Evolutionary conservation across 2,329 filamentous ascomycete species (phyloP), one percentile per base, ranked within the genome.

Genomic region (Aspergillus ustus): DNA sequence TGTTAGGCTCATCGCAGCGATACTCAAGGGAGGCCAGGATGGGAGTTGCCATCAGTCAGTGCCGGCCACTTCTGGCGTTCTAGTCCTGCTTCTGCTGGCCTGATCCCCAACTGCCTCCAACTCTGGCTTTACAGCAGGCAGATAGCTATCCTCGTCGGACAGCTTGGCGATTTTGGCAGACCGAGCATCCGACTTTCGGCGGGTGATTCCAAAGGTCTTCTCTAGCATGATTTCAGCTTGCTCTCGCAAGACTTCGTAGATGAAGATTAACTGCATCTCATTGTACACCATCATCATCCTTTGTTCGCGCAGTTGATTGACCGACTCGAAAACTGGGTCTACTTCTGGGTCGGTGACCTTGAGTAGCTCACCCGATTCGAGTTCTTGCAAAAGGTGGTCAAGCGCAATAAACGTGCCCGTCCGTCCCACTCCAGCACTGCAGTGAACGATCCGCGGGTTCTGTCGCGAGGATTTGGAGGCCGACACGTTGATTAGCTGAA

Each of bases 281-380:
- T 91, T 89, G 78, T 98, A 95, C 5, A 99, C 95, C 95, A 99
- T 99, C 78, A 89, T 91, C 81, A 92, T 91, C 19, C 95, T 86
- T 81, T 99, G 95, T 75, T 94, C 87, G 49, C 95, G 86, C 59
- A 99, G 83, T 63, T 81, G 79, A 69, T 96, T 90, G 57, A 99
- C 93, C 0, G 91, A 90, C 19, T 90, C 84, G 67, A 88, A 91
- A 45, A 99, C 84, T 2, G 90, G 85, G 70, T 97, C 93, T 28
- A 77, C 72, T 51, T 82, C 78, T 11, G 82, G 78, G 9, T 80
- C 77, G 8, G 78, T 69, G 37, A 70, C 67, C 53, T 80, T 73
- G 64, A 85, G 81, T 53, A 96, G 78, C 22, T 88, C 84, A 53
- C 93, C 94, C 6, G 88, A 85, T 28, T 91, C 88, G 9, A 98